Base-by-base conservation (phyloP, 371 early-diverging fungal genomes). In the Saksenaea vasiformis region DNA sequence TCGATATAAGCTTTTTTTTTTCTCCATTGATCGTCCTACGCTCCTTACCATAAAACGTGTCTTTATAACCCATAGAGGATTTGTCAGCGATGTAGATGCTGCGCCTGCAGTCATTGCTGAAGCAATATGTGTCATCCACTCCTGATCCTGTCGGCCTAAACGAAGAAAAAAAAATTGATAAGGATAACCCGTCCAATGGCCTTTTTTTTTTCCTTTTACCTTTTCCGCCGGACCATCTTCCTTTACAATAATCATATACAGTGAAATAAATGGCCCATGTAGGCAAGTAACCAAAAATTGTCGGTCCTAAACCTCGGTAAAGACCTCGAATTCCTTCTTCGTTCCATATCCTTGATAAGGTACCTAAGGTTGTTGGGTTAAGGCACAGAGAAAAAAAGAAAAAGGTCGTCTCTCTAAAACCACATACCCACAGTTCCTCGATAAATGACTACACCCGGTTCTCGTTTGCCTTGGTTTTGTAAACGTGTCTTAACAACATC, bases 401-500 rank as follows among this genome's bases (percentile, higher is more conserved):
- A n/a, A n/a, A n/a, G n/a, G n/a, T n/a, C 14, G 5, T 5, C 43
- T 41, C 17, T 1, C 39, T 39, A 8, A 2, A 22, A n/a, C 22
- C 10, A 28, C 56, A 41, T 70, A 77, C 82, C 76, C 28, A 77
- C 63, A 8, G 85, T 81, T 43, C 83, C 87, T 59, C 68, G 70
- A 64, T 85, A 83, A 7, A 58, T 53, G 19, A 56, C 28, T 13
- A 65, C 64, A 54, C 71, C 70, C 10, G 71, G 67, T 13, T 64
- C 60, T 15, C 81, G 28, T 15, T 88, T 87, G 17, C 95, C 82
- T 68, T 96, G 95, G 71, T 96, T 95, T 76, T 98, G 98, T 60
- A 97, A 80, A 31, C 97, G 84, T 14, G 96, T 93, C 70, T 98
- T 98, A 44, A 94, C 92, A 15, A 98, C 96, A 77, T 98, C 98